These are phyloP conservation scores for Wakefieldia striispora DNA, from an alignment of 768 basidiomycete species.

Conservation along the genomic window DNA sequence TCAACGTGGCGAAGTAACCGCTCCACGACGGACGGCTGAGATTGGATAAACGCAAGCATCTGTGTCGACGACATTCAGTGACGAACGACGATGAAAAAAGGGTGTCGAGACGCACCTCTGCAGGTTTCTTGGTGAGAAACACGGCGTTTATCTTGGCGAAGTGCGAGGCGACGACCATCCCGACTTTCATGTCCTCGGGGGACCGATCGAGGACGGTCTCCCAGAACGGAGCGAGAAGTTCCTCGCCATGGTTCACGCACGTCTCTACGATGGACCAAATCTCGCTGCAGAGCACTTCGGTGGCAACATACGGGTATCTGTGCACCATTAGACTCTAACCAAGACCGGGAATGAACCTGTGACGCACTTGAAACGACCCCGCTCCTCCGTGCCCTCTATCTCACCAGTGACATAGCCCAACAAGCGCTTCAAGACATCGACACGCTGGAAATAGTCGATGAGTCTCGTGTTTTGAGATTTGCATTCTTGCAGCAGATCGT, in stretches of 20 bases:
- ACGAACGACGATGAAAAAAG: conserved; percentile 20
- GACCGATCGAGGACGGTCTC: conserved; percentile 79
- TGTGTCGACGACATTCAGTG: conserved; percentile 34
- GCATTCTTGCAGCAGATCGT: conserved; percentile 92
- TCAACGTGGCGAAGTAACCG: conserved; percentile 83
- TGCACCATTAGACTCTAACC: conserved; percentile 6
- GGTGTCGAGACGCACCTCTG: conserved; percentile 59
- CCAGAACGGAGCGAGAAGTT: conserved; percentile 87
- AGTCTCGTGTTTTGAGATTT: conserved; percentile 90
- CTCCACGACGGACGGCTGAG: conserved; percentile 77
- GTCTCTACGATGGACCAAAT: conserved; percentile 95
- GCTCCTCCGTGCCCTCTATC: conserved; percentile 79
- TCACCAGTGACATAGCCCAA: conserved; percentile 85
- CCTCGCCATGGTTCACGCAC: conserved; percentile 66
- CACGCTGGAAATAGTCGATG: conserved; percentile 81
- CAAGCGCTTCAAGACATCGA: conserved; percentile 77
- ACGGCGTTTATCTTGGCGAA: conserved; percentile 93
- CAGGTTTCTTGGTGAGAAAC: conserved; percentile 84
- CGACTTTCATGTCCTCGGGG: conserved; percentile 82
- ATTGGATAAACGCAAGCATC: conserved; percentile 92
- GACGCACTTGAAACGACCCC: conserved; percentile 78
- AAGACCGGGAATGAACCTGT: background rate
- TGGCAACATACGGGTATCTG: conserved; percentile 90
- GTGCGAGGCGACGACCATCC: conserved; percentile 85
- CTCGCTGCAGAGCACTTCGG: conserved; percentile 94